These are phyloP conservation scores for Candida germanica DNA, from an alignment of 805 yeast genomes.

Conservation along the genomic window DNA sequence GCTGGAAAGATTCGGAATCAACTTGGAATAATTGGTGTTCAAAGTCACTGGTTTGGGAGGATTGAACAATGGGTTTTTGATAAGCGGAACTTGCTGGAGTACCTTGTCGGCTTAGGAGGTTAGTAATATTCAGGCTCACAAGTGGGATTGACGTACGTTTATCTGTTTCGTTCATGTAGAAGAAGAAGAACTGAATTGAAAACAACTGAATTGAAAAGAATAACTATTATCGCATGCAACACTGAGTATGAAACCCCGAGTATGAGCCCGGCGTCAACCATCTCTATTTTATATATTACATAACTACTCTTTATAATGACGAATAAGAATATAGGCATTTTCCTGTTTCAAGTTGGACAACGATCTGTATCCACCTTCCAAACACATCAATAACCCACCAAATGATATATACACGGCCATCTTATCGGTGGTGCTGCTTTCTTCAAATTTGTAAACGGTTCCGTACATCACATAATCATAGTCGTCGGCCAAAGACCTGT, in stretches of 20 bases:
- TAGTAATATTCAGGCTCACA: conserved; percentile 6
- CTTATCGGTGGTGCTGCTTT: conserved; percentile 59
- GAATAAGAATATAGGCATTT: conserved; percentile 83
- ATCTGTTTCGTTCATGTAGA: conserved; percentile 3
- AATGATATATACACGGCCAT: conserved; percentile 91
- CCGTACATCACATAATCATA: conserved; percentile 99
- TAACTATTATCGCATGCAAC: too few relatives aligned
- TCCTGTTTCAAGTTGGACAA: conserved; percentile 90
- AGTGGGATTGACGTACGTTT: conserved; percentile 4
- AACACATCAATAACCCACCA: conserved; percentile 90
- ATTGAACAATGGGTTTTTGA: conserved; percentile 48
- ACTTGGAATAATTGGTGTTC: conserved; percentile 44
- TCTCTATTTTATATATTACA: conserved; percentile 6
- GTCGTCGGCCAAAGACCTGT: conserved; percentile 88
- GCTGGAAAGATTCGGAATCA: conserved; percentile 31
- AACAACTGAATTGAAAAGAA: background rate
- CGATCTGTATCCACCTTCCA: conserved; percentile 92
- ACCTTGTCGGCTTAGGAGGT: conserved; percentile 44
- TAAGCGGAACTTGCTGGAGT: conserved; percentile 53
- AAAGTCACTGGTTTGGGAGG: conserved; percentile 57
- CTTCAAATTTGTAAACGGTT: conserved; percentile 94
- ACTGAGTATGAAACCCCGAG: too few relatives aligned
- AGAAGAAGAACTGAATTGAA: background rate
- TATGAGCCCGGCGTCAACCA: too few relatives aligned
- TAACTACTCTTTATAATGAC: conserved; percentile 51